Percentiles rank a stretch among this genome's conserved stretches.
These are phyloP conservation scores for Escovopsis weberi DNA, from an alignment of 2,329 filamentous ascomycete species.

Conservation along the genomic window DNA sequence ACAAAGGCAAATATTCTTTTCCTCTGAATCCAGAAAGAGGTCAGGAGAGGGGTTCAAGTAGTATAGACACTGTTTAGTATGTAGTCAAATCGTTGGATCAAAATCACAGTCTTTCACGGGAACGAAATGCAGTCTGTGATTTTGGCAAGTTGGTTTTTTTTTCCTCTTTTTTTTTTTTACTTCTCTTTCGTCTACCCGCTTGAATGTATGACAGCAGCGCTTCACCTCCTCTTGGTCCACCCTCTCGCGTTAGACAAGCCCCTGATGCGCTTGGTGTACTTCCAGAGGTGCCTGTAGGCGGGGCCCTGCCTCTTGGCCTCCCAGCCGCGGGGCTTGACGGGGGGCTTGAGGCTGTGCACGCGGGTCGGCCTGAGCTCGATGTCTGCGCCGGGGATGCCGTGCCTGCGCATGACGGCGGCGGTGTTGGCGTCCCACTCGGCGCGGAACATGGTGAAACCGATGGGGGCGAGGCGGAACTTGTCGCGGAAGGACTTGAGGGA, in stretches of 20 bases:
- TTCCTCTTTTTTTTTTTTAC: background rate
- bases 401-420: conserved; percentile 70
- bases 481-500: conserved; percentile 60
- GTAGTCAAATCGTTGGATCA: no score
- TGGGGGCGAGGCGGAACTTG: conserved; percentile 52
- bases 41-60: no score
- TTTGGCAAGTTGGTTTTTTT: background rate
- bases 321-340: conserved; percentile 48
- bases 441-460: conserved; percentile 81
- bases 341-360: conserved; percentile 51
- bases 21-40: no score
- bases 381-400: conserved; percentile 60
- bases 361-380: conserved; percentile 74
- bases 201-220: background rate
- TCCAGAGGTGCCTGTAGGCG: conserved; percentile 51
- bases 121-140: no score
- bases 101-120: no score
- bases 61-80: no score
- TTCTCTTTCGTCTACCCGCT: background rate
- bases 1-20: no score
- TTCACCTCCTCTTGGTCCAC: conserved; percentile 26
- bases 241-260: conserved; percentile 28
- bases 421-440: conserved; percentile 81
- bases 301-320: conserved; percentile 49
- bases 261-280: conserved; percentile 46